Evolutionary conservation across 306 rosid genomes (phyloP).

Genomic region (Leucaena leucocephala): DNA sequence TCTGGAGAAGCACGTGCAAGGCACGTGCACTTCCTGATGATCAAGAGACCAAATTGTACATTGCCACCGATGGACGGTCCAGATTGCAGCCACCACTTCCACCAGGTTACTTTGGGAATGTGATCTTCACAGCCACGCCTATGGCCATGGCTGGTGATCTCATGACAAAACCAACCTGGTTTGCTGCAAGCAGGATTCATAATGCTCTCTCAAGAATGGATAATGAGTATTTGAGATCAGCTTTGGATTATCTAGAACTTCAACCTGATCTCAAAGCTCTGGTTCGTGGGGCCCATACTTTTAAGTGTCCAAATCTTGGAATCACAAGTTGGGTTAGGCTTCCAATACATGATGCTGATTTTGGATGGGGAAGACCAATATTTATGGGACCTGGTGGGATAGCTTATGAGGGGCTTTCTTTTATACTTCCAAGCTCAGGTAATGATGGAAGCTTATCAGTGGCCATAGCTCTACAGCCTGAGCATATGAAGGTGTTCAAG

Average conservation of each 20-base stretch:
- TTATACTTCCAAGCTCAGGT: slow-evolving; percentile 65
- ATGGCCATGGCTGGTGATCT: slow-evolving; percentile 68
- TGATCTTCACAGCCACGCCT: slow-evolving; percentile 83
- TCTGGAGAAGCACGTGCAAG: slow-evolving; percentile 70
- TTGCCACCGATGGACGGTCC: slow-evolving; percentile 87
- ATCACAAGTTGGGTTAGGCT: slow-evolving; percentile 93
- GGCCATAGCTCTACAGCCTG: slow-evolving; percentile 61
- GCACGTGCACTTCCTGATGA: slow-evolving; percentile 72
- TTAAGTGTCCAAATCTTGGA: slow-evolving; percentile 89
- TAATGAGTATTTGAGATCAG: slow-evolving; percentile 72
- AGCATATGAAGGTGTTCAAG: slow-evolving; percentile 67
- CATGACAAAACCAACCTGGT: slow-evolving; percentile 77
- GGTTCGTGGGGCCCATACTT: slow-evolving; percentile 81
- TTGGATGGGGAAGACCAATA: slow-evolving; percentile 96
- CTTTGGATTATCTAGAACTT: slow-evolving; percentile 79
- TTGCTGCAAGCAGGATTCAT: slow-evolving; percentile 76
- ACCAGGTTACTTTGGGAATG: slow-evolving; percentile 85
- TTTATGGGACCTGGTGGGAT: slow-evolving; percentile 99
- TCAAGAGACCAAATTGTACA: slow-evolving; percentile 76
- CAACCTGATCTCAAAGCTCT: slow-evolving; percentile 86
- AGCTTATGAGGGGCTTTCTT: slow-evolving; percentile 78
- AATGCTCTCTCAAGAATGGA: slow-evolving; percentile 68
- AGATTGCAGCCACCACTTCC: slow-evolving; percentile 85
- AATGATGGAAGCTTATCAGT: slow-evolving; percentile 74
- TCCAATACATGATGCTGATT: slow-evolving; percentile 91